These are phyloP conservation scores for Papiliotrema flavescens DNA, from an alignment of 1,284 basidiomycete species.

Conservation along the genomic window DNA sequence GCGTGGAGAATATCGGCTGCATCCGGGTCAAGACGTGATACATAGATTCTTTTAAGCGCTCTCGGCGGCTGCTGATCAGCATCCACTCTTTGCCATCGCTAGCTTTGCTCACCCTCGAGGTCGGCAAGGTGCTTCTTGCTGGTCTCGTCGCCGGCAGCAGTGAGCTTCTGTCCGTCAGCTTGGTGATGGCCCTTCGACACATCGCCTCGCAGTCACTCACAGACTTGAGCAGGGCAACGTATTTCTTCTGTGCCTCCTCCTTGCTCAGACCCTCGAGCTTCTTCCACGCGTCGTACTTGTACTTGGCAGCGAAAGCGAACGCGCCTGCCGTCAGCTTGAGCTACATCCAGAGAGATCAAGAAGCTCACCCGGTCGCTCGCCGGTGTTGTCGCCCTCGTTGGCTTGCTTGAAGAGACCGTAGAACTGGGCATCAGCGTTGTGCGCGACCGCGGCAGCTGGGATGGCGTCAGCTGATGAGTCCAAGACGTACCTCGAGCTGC, in stretches of 20 bases:
- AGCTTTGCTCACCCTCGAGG: slow-evolving; percentile 53
- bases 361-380: slow-evolving; percentile 37
- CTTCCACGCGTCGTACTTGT: slow-evolving; percentile 74
- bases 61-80: too few relatives aligned
- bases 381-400: slow-evolving; percentile 58
- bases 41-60: too few relatives aligned
- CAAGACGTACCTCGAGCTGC: slow-evolving; percentile 63
- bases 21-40: too few relatives aligned
- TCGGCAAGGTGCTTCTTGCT: slow-evolving; percentile 59
- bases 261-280: slow-evolving; percentile 64
- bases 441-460: neutral
- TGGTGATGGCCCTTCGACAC: neutral
- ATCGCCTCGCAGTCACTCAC: slow-evolving; percentile 51
- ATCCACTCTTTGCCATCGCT: too few relatives aligned
- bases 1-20: too few relatives aligned
- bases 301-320: slow-evolving; percentile 49
- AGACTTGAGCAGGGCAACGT: slow-evolving; percentile 67
- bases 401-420: slow-evolving; percentile 91
- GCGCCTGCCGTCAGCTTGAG: slow-evolving; percentile 17
- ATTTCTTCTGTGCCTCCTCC: slow-evolving; percentile 67
- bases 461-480: too few relatives aligned
- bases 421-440: slow-evolving; percentile 59
- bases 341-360: neutral
- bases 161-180: slow-evolving; percentile 55
- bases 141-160: slow-evolving; percentile 55